Base-by-base conservation (phyloP, 371 early-diverging fungal species). In the Mycotypha africana region DNA sequence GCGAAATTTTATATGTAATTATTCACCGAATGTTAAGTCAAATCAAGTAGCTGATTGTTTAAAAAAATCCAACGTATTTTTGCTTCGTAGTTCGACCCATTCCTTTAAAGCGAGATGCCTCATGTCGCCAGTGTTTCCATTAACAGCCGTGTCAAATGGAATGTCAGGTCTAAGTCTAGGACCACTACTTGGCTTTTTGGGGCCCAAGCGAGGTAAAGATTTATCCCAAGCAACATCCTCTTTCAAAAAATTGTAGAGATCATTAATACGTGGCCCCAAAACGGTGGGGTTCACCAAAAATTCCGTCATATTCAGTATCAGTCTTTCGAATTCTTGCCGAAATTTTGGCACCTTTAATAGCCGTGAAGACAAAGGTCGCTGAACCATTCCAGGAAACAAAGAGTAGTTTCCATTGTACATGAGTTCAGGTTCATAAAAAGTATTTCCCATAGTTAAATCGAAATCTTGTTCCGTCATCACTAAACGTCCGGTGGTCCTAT, bases 401-500 rank as follows among this genome's bases (percentile, higher is more conserved):
- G 26, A 35, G 17, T 52, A 55, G 33, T 63, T 51, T 1, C 59
- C 63, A 23, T 31, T 51, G 42, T 39, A 49, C 21, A 51, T 31
- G 0, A 11, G 11, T 28, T 28, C 11, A 28, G 28, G 34, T 4
- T 9, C n/a, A n/a, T 9, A 11, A n/a, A n/a, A 9, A 33, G 15
- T 4, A 33, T 4, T 9, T 11, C 62, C 62, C 53, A 67, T 43
- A 7, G 48, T 45, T 23, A 53, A 48, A 49, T 64, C 68, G 19
- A 64, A 34, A 20, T 67, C 68, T 49, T 58, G 58, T 12, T 41
- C 40, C 15, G 58, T 56, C 35, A 41, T 64, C 14, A 56, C 35
- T 30, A 59, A 49, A 6, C 45, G 38, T 3, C 39, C 45, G n/a
- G 39, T 25, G 2, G 19, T 25, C 20, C 52, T 45, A 26, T 58